Percentiles rank a stretch among this genome's conserved stretches.
Conservation (phyloP, 2,329 filamentous ascomycete genomes). For the Aspergillus ochraceus region DNA sequence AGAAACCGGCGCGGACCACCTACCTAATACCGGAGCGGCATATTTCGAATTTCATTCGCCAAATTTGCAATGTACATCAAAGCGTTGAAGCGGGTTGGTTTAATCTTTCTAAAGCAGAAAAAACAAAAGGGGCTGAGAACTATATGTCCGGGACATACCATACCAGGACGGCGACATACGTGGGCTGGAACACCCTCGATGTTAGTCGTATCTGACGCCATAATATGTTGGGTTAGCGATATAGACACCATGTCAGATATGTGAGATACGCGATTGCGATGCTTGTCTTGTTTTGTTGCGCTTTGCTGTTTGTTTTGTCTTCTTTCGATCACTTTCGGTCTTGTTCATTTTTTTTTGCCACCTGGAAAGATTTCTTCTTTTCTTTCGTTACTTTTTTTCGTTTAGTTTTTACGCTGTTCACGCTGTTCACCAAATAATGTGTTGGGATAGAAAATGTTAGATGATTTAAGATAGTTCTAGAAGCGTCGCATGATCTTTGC, state of each 20-base stretch:
- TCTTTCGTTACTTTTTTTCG: too few relatives aligned
- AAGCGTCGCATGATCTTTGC: not conserved
- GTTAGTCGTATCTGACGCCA: conserved; percentile 7
- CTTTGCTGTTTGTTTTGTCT: not conserved
- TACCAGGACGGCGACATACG: not conserved
- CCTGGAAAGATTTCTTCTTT: too few relatives aligned
- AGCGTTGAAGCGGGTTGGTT: conserved; percentile 5
- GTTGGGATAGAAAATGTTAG: not conserved
- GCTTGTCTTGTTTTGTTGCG: not conserved
- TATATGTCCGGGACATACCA: not conserved
- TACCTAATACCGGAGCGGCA: not conserved
- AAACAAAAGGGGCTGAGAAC: not conserved
- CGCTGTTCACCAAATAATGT: not conserved
- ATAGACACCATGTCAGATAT: conserved; percentile 8
- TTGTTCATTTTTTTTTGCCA: too few relatives aligned
- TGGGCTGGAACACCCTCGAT: conserved; percentile 8
- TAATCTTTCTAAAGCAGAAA: not conserved
- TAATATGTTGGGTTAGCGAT: conserved; percentile 12
- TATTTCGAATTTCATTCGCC: not conserved
- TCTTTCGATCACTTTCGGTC: too few relatives aligned
- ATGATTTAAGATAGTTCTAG: not conserved
- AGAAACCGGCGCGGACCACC: not conserved
- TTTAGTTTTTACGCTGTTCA: not conserved
- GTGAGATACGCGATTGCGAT: not conserved
- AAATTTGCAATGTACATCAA: not conserved